Base-by-base conservation (phyloP, 2,329 filamentous ascomycete genomes). In the Colletotrichum tamarilloi region DNA sequence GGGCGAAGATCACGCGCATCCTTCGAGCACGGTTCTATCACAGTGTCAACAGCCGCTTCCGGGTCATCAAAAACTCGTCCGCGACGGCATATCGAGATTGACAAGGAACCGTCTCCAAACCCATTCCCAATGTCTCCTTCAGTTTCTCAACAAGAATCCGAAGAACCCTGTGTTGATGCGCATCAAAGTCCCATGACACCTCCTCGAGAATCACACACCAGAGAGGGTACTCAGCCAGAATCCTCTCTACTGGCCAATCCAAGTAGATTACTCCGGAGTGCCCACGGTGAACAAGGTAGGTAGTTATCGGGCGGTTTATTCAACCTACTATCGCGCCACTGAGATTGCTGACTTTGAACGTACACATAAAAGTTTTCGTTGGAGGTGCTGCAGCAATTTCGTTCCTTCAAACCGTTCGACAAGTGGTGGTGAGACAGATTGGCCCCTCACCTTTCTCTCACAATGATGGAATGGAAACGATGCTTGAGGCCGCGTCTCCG, bases 391-490 rank as follows among this genome's bases (percentile, higher is more conserved):
- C 42, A 22, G 42, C 42, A 49, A 49, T 49, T 19, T 49, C 42
- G 19, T 49, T 49, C 19, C 42, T 49, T 22, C 42, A 49, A 49
- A 49, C 42, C 16, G 42, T 49, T 22, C 42, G 42, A 4, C 19
- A 49, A 19, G 42, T 49, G 19, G 42, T 49, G 8, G 42, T 49
- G 19, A n/a, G 42, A n/a, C 42, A 49, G 74, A 87, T 89, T 72
- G 88, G 88, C 0, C 87, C 87, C 0, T 89, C 87, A 0, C 82
- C 85, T 19, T 90, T 90, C 76, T 88, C 88, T 0, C 84, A 89
- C 72, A 86, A 85, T 76, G 81, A 85, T 42, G 84, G 84, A 58
- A 85, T 83, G 22, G 85, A 88, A 64, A 85, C 82, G 35, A 88
- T 89, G 86, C 84, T 89, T 1, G 87, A 90, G 76, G 85, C 83